These are phyloP conservation scores for Cruciata laevipes DNA, from an alignment of 257 asterid genomes.

Conservation along the genomic window DNA sequence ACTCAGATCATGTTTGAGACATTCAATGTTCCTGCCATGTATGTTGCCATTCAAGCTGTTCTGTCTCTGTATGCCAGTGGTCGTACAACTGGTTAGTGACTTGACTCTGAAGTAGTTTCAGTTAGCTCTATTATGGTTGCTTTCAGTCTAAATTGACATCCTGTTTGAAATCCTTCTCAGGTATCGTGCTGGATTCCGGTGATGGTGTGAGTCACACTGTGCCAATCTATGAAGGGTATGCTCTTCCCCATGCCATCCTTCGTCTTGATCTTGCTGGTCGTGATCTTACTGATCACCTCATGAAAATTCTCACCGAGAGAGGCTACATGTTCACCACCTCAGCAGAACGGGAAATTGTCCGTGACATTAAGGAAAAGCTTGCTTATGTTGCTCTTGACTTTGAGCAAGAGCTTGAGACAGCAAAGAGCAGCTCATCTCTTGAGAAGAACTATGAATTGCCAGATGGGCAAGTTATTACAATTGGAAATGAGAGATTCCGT, in stretches of 20 bases:
- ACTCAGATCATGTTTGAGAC: slow-evolving; percentile 44
- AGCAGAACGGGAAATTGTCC: slow-evolving; percentile 37
- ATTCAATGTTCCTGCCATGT: slow-evolving; percentile 43
- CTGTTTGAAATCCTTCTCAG: slow-evolving; percentile 3
- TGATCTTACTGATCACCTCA: slow-evolving; percentile 29
- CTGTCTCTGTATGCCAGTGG: slow-evolving; percentile 47
- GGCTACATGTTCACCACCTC: slow-evolving; percentile 33
- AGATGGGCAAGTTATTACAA: slow-evolving; percentile 17
- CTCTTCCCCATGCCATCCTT: slow-evolving; percentile 33
- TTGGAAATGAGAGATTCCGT: slow-evolving; percentile 34
- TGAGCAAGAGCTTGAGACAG: slow-evolving; percentile 31
- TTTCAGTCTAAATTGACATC: neutral
- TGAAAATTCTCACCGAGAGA: slow-evolving; percentile 27
- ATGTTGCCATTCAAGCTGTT: slow-evolving; percentile 46
- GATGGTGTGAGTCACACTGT: slow-evolving; percentile 39
- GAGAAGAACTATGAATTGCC: slow-evolving; percentile 38
- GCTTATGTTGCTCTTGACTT: slow-evolving; percentile 32
- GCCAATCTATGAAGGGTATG: slow-evolving; percentile 36
- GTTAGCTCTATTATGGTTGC: neutral
- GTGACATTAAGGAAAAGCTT: slow-evolving; percentile 33
- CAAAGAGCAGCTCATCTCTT: slow-evolving; percentile 25
- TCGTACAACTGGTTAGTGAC: slow-evolving; percentile 36
- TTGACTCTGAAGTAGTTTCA: neutral
- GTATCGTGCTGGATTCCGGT: slow-evolving; percentile 39
- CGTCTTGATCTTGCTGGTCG: slow-evolving; percentile 27